These are phyloP conservation scores for Trichoderma sp. DNA, from an alignment of 2,329 filamentous ascomycete species.

Conservation along the genomic window DNA sequence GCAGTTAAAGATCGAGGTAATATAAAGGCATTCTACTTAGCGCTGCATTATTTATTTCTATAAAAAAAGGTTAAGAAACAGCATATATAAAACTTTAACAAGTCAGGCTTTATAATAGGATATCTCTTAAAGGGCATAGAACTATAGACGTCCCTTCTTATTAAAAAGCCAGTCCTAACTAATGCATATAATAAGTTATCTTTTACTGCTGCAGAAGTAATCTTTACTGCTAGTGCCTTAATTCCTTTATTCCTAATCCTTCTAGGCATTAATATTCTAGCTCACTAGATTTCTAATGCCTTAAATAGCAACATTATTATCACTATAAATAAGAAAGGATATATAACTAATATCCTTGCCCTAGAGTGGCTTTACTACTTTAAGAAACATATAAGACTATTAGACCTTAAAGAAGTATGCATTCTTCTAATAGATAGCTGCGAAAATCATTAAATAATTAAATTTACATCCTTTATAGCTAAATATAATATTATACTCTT, in stretches of 20 bases:
- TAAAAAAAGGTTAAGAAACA: slow-evolving; percentile 2
- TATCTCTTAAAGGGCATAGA: not conserved
- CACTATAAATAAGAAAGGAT: slow-evolving; percentile 8
- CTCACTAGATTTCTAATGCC: not conserved
- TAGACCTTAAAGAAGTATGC: not conserved
- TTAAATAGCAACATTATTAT: slow-evolving; percentile 6
- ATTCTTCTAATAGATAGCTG: slow-evolving; percentile 7
- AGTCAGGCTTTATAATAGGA: slow-evolving; percentile 13
- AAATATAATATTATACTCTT: slow-evolving; percentile 23
- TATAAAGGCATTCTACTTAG: not conserved
- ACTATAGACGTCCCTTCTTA: not conserved
- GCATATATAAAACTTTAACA: slow-evolving; percentile 21
- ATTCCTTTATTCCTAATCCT: slow-evolving; percentile 1
- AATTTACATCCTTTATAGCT: not conserved
- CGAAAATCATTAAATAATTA: slow-evolving; percentile 1
- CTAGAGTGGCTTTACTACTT: slow-evolving; percentile 18
- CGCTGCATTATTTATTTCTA: not conserved
- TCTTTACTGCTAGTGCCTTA: no score
- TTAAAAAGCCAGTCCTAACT: slow-evolving; percentile 3
- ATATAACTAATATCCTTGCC: slow-evolving; percentile 19
- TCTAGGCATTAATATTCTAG: not conserved
- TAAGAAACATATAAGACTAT: slow-evolving; percentile 1
- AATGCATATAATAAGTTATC: not conserved
- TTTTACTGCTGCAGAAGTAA: not conserved
- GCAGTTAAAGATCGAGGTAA: not conserved